A percentile compares a stretch with the other conserved stretches of the same genome.
These are phyloP conservation scores for Ascochyta lentis DNA, from an alignment of 2,329 filamentous ascomycete genomes.

Conservation along the genomic window DNA sequence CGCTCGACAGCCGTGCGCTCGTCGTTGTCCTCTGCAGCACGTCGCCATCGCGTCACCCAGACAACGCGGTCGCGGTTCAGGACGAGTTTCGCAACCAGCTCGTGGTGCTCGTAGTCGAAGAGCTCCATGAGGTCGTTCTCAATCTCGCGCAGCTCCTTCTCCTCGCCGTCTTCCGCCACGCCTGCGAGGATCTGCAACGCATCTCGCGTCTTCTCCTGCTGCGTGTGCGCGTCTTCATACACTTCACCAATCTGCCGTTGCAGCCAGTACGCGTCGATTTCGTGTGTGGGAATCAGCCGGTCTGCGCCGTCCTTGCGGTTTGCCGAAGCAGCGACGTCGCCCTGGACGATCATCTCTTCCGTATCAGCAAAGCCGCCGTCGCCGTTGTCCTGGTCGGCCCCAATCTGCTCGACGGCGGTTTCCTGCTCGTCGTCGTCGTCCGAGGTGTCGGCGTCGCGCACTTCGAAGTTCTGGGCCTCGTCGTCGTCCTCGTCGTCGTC, in stretches of 20 bases:
- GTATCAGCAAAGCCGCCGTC: constrained; percentile 60
- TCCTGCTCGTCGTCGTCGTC: constrained; percentile 75
- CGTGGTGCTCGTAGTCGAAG: constrained; percentile 96
- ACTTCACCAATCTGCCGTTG: constrained; percentile 88
- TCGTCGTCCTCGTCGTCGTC: constrained; percentile 86
- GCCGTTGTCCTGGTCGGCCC: constrained; percentile 58
- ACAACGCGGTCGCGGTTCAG: constrained; percentile 92
- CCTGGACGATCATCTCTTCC: constrained; percentile 85
- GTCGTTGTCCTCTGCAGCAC: constrained; percentile 77
- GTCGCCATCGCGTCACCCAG: constrained; percentile 89
- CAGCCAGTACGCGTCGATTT: constrained; percentile 97
- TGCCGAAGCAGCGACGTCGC: constrained; percentile 57
- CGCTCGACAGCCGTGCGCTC: constrained; percentile 80
- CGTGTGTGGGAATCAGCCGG: constrained; percentile 76
- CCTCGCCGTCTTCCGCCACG: constrained; percentile 75
- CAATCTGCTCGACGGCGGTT: constrained; percentile 65
- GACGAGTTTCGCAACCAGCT: constrained; percentile 88
- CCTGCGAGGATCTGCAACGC: constrained; percentile 84
- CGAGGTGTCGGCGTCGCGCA: constrained; percentile 82
- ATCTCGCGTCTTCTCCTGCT: constrained; percentile 89
- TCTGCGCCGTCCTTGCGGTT: constrained; percentile 54
- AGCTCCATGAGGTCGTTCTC: constrained; percentile 99
- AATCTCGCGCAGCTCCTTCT: constrained; percentile 87
- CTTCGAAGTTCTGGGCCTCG: constrained; percentile 79
- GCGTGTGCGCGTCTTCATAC: constrained; percentile 89